Base-by-base conservation (phyloP, 192 early-diverging fungal species). In the Coemansia sp. region DNA sequence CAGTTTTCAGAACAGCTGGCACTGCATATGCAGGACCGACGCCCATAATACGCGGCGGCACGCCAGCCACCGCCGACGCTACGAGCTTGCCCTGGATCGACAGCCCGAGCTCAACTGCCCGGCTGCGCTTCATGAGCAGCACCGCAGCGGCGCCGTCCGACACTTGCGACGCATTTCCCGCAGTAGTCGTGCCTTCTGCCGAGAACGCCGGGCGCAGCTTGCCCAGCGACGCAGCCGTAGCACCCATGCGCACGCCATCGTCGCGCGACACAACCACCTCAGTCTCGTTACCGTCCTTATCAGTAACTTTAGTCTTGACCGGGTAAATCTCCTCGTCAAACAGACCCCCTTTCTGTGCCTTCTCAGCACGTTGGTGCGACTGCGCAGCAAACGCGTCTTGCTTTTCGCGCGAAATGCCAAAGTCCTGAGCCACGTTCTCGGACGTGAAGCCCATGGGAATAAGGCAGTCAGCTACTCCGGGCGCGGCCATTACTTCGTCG, bases 141-240 rank as follows among this genome's bases (percentile, higher is more conserved):
- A 95, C 93, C 16, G 92, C 95, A 25, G 94, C 97, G 25, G 95
- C 97, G 69, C 95, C 95, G 75, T 99, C 97, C 11, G 95, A 94
- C 57, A 98, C 94, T 86, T 99, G 94, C 55, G 97, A 99, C 45
- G 94, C 89, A 72, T 93, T 97, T 59, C 94, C 97, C 45, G 95
- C 97, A 31, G 95, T 97, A 55, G 95, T 93, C 62, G 83, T 75
- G 57, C 94, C 95, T 26, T 89, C 80, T 50, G 85, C 85, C 53
- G 85, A 88, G 82, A 99, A 98, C n/a, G 92, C 93, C 23, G 95
- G 91, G 38, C 85, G 85, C 59, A 94, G 84, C 76, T 96, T 95
- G 81, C 85, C 83, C 22, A 99, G 84, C 2, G 57, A 73, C 71
- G 95, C 92, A 39, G 86, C 65, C 52, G 93, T 93, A 61, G 93